These are phyloP conservation scores for apple (Malus domestica) DNA, from an alignment of 306 rosid species.

Conservation along the genomic window ASM211411v1 NC_041794.1:20345001-20345500, in stretches of 20 bases:
- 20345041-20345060: background rate
- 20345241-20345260: no score
- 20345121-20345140: background rate
- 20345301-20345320: no score
- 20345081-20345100: background rate
- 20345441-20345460: no score
- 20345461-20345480: no score
- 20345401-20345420: background rate
- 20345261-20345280: no score
- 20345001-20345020: background rate
- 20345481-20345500: background rate
- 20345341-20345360: background rate
- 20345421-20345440: background rate
- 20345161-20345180: no score
- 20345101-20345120: background rate
- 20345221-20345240: no score
- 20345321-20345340: no score
- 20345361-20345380: background rate
- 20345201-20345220: no score
- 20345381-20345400: background rate
- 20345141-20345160: background rate
- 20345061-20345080: background rate
- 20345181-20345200: no score
- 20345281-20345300: no score
- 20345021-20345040: background rate